A percentile compares a stretch with the other conserved stretches of the same genome.
Conservation (phyloP, 139 green algal species). For the Pleodorina starrii region DNA sequence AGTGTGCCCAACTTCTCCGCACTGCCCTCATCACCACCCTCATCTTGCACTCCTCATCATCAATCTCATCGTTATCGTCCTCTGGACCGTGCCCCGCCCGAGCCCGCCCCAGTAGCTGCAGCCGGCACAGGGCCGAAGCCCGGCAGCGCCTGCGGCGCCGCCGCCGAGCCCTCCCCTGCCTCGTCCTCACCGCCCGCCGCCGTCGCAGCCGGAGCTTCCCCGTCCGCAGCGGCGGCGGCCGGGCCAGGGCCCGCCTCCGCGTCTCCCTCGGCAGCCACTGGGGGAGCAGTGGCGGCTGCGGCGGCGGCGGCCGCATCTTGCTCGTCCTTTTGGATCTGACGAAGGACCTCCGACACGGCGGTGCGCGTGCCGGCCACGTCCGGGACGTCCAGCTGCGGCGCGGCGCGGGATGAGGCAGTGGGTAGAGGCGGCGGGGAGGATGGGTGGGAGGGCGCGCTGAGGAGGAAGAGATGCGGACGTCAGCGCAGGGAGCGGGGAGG, state of each 20-base stretch:
- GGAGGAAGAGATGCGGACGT: neutral
- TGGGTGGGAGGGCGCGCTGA: too few species aligned
- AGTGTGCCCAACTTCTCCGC: too few species aligned
- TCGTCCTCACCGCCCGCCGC: neutral
- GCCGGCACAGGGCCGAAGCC: too few species aligned
- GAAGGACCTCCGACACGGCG: neutral
- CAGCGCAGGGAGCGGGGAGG: neutral
- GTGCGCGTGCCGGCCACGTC: constrained; percentile 4
- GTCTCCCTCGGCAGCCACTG: neutral
- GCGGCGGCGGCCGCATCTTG: neutral
- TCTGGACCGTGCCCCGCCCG: too few species aligned
- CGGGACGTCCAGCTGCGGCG: neutral
- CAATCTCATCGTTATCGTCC: too few species aligned
- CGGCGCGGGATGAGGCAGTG: neutral
- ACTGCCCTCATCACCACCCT: too few species aligned
- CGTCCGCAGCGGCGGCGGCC: neutral
- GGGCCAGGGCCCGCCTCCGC: too few species aligned
- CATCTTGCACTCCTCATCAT: too few species aligned
- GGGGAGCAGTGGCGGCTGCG: neutral
- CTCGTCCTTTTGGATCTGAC: neutral
- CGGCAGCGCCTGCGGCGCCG: too few species aligned
- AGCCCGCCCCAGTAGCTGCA: too few species aligned
- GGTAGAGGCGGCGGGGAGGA: neutral
- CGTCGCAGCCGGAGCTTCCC: neutral
- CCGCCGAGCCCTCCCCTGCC: too few species aligned